Base-by-base conservation (phyloP, 2,329 filamentous ascomycete species). In the Venturia carpophila region DNA sequence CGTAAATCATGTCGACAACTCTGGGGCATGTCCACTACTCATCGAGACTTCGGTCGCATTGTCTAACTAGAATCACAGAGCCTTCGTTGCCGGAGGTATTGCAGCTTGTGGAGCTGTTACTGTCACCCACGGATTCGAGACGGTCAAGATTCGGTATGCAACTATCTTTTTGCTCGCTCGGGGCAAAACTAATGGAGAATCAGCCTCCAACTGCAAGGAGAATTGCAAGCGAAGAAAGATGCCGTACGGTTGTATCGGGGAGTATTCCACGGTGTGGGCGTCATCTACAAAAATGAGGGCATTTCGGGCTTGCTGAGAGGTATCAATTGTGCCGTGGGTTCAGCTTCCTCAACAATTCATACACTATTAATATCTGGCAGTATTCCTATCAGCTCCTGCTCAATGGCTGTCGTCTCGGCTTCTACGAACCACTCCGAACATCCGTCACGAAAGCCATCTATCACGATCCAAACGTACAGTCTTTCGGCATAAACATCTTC, bases 51-150 rank as follows among this genome's bases (percentile, higher is more conserved):
- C 27, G 19, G 6, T 37, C 56, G 70, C 56, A 17, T 11, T 17
- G 52, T n/a, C 63, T 68, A 34, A 68, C 42, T 30, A 58, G 64
- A 61, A 17, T 10, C 60, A 64, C 64, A 85, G 92, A 70, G 91
- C 92, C 68, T 99, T 99, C 81, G 86, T 97, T 72, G 93, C 94
- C 66, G 94, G 94, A 75, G 94, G 94, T 75, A 90, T 99, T 74
- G 94, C 94, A 74, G 94, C 94, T 69, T 97, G 93, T 79, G 94
- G 94, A 74, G 94, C 94, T 69, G 94, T 99, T 66, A 97, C 93
- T 49, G 92, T 95, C 69, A 97, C 94, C 62, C 94, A 99, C 78
- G 92, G 92, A 66, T 97, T 97, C 79, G 94, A 99, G 79, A 97
- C 93, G 15, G 92, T 99, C 75, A 99, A 99, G 84, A 97, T 97